These are phyloP conservation scores for Tetrahymena elliotti DNA, from an alignment of 73 alveolate genomes.

Conservation along the genomic window DNA sequence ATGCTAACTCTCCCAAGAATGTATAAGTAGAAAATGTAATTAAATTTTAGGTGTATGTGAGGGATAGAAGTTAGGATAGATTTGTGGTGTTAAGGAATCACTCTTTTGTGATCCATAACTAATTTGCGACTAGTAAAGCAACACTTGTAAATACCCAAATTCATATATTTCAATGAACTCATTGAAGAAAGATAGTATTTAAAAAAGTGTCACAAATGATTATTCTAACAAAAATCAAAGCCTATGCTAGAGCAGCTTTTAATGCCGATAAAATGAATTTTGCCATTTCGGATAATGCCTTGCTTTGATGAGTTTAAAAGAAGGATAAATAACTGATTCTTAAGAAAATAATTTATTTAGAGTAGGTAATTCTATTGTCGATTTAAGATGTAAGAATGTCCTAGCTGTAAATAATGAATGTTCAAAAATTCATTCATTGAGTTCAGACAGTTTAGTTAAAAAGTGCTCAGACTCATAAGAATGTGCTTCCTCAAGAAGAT, in stretches of 20 bases:
- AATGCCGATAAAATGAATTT: neutral
- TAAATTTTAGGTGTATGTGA: neutral
- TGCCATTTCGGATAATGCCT: neutral
- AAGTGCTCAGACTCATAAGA: neutral
- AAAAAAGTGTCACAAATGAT: neutral
- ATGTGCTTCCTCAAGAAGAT: neutral
- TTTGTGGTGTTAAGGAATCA: neutral
- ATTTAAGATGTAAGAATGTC: neutral
- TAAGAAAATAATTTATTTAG: neutral
- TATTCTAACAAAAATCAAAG: neutral
- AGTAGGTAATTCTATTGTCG: neutral
- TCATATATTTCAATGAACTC: neutral
- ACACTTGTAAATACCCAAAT: neutral
- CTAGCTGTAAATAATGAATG: neutral
- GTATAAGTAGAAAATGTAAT: neutral
- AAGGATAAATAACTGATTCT: neutral
- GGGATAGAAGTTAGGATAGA: neutral
- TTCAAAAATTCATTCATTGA: neutral
- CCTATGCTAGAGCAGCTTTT: neutral
- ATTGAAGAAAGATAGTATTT: too few relatives aligned
- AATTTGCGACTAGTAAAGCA: neutral
- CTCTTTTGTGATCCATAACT: neutral
- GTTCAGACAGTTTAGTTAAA: neutral
- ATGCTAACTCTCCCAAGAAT: neutral
- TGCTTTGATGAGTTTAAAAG: neutral